These are phyloP conservation scores for Maudiozyma saulgeensis DNA, from an alignment of 805 yeast genomes.

Conservation along the genomic window DNA sequence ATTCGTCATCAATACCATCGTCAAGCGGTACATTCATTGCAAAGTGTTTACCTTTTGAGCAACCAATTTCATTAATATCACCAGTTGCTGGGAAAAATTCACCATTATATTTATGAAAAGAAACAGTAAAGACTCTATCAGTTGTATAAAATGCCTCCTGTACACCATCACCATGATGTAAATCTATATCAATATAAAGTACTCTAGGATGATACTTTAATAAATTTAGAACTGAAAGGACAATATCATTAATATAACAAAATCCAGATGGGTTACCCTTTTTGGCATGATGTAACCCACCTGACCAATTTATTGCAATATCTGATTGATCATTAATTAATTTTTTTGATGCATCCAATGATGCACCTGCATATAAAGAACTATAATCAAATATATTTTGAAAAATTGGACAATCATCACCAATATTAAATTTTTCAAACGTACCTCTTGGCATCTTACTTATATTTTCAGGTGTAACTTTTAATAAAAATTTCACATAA, in stretches of 20 bases:
- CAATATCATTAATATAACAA: constrained; percentile 86
- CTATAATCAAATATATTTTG: constrained; percentile 72
- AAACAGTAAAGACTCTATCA: constrained; percentile 82
- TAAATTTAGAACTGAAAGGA: constrained; percentile 69
- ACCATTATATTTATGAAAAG: constrained; percentile 83
- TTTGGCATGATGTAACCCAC: constrained; percentile 90
- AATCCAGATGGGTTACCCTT: constrained; percentile 85
- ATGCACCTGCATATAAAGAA: constrained; percentile 78
- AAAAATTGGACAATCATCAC: constrained; percentile 86
- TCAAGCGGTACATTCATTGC: constrained; percentile 78
- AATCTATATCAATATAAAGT: constrained; percentile 78
- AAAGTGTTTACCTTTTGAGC: constrained; percentile 74
- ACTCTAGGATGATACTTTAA: constrained; percentile 79
- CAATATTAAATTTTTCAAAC: constrained; percentile 72
- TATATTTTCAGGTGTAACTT: constrained; percentile 65
- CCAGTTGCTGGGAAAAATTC: constrained; percentile 94
- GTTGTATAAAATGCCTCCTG: constrained; percentile 90
- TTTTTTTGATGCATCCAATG: constrained; percentile 82
- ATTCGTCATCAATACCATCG: constrained; percentile 88
- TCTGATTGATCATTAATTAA: constrained; percentile 76
- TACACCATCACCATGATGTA: constrained; percentile 93
- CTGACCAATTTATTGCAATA: constrained; percentile 88
- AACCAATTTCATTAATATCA: constrained; percentile 73
- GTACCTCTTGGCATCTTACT: constrained; percentile 42
- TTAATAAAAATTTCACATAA: constrained; percentile 65